phyloP scores from a whole-genome alignment of 2,329 filamentous ascomycete genomes.

The Lasiodiplodia hormozganensis region DNA sequence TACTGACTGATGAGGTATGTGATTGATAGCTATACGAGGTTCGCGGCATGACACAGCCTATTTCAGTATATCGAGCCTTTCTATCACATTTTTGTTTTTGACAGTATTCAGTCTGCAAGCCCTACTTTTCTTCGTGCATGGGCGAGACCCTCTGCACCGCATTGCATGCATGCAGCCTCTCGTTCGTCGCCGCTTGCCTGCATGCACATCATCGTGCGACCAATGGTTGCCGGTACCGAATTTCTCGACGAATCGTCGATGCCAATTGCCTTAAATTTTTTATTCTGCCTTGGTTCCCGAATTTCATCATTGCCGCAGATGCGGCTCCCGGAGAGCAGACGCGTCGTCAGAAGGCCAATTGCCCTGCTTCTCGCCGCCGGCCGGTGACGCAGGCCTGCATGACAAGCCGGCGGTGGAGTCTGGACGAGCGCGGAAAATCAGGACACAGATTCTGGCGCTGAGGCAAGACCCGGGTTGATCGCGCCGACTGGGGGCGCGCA shows the following conservation, averaged over 20 bases:
- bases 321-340: neutral
- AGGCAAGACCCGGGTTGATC: neutral
- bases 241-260: neutral
- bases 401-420: neutral
- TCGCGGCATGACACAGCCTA: neutral
- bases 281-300: neutral
- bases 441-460: neutral
- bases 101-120: neutral
- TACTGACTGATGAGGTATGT: conserved; percentile 8
- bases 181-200: neutral
- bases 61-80: neutral
- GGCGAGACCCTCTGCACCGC: neutral
- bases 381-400: conserved; percentile 11
- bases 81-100: conserved; percentile 23
- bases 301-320: neutral
- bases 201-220: conserved; percentile 4
- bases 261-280: neutral
- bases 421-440: neutral
- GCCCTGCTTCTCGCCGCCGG: too few relatives aligned
- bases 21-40: conserved; percentile 4
- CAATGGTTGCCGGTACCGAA: neutral
- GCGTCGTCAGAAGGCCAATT: too few relatives aligned
- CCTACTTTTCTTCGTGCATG: neutral
- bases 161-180: neutral
- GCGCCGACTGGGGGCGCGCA: neutral